Conservation (phyloP, 2,329 filamentous ascomycete species). For the Colletotrichum viniferum region DNA sequence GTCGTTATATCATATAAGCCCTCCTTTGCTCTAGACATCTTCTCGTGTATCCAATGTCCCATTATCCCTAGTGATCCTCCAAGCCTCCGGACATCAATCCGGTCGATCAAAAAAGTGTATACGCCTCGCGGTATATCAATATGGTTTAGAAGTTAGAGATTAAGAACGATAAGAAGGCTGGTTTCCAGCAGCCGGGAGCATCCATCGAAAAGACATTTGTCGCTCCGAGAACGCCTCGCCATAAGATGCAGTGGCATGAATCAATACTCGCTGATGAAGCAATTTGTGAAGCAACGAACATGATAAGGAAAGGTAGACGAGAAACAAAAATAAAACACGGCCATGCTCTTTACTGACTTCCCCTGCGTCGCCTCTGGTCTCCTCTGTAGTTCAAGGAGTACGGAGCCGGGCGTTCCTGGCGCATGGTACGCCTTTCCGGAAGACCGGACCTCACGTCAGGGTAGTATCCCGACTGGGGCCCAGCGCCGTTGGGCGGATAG, state of each 20-base stretch:
- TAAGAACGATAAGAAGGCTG: background rate
- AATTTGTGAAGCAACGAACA: background rate
- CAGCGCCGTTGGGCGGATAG: background rate
- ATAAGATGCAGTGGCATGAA: background rate
- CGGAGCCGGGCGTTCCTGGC: constrained; percentile 12
- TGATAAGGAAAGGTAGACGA: background rate
- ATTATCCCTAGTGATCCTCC: background rate
- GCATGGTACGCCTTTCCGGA: constrained; percentile 12
- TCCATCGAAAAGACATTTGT: background rate
- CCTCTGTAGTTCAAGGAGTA: constrained; percentile 12
- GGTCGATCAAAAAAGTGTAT: background rate
- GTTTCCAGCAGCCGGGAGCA: constrained; percentile 5
- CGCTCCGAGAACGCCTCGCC: constrained; percentile 11
- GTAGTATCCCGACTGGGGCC: background rate
- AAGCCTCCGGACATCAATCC: background rate
- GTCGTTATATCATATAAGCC: background rate
- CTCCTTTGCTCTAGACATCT: background rate
- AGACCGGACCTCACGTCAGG: constrained; percentile 7
- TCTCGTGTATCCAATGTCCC: background rate
- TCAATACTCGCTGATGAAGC: background rate
- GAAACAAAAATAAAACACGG: too few species aligned
- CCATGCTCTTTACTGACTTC: background rate
- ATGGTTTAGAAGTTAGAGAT: background rate
- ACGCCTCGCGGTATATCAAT: background rate
- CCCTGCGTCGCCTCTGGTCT: constrained; percentile 10